Conservation (phyloP, 2,329 filamentous ascomycete genomes). For the Cadophora luteo-olivacea region DNA sequence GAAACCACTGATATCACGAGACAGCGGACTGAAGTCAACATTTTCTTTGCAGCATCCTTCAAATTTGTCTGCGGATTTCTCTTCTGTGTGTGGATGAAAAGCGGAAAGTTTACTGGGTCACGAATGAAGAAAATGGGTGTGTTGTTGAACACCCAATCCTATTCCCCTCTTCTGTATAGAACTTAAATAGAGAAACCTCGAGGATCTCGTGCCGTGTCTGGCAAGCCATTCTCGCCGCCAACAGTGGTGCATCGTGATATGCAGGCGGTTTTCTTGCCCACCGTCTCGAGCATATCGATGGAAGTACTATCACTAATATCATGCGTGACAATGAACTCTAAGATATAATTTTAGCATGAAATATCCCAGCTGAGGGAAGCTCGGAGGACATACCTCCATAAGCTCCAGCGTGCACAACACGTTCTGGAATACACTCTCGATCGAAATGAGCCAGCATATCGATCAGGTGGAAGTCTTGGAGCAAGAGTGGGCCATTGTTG, state of each 20-base stretch:
- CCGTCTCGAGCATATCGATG: conserved; percentile 61
- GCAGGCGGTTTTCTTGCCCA: conserved; percentile 68
- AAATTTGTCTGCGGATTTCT: conserved; percentile 73
- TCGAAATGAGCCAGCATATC: conserved; percentile 67
- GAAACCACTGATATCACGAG: too few species aligned
- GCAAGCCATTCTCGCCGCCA: conserved; percentile 73
- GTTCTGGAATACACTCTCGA: conserved; percentile 63
- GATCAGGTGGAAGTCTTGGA: conserved; percentile 67
- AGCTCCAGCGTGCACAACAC: conserved; percentile 64
- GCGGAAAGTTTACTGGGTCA: conserved; percentile 74
- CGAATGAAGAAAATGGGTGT: conserved; percentile 77
- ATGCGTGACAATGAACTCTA: conserved; percentile 43
- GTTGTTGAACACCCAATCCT: conserved; percentile 75
- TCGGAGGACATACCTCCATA: conserved; percentile 57
- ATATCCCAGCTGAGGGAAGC: conserved; percentile 34
- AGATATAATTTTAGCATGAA: not conserved
- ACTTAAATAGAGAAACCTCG: conserved; percentile 75
- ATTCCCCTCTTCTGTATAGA: conserved; percentile 78
- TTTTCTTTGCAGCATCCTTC: too few species aligned
- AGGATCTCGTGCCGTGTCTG: conserved; percentile 75
- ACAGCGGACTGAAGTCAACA: too few species aligned
- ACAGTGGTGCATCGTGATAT: conserved; percentile 77
- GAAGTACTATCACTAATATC: conserved; percentile 58
- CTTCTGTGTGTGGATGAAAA: conserved; percentile 79
- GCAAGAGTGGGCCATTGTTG: conserved; percentile 59